Percentiles rank a stretch among this genome's conserved stretches.
Evolutionary conservation across 306 rosid species (phyloP).

Genomic region (Chamaecrista fasciculata): DNA sequence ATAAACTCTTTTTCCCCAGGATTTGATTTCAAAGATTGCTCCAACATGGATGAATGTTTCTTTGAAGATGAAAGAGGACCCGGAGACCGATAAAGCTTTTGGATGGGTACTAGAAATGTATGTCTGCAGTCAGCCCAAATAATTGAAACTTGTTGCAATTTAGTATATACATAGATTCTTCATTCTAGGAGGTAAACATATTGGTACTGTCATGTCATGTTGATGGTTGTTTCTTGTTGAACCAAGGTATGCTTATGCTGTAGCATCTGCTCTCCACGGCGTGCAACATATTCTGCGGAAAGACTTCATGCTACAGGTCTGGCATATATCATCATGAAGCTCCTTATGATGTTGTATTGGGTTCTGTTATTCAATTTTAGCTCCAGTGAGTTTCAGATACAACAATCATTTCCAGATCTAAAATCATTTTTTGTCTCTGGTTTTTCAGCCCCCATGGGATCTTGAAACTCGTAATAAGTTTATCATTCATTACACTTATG

Average conservation of each 20-base stretch:
- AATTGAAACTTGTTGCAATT: constrained; percentile 10
- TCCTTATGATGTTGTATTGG: constrained; percentile 15
- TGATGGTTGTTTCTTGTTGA: constrained; percentile 25
- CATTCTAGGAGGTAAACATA: constrained; percentile 11
- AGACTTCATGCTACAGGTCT: constrained; percentile 96
- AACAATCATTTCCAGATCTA: background rate
- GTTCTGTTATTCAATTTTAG: constrained; percentile 10
- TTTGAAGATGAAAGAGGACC: constrained; percentile 87
- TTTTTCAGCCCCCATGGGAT: constrained; percentile 98
- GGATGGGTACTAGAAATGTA: constrained; percentile 99
- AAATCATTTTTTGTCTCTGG: constrained; percentile 20
- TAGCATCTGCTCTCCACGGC: constrained; percentile 93
- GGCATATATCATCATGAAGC: constrained; percentile 21
- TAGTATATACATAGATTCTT: background rate
- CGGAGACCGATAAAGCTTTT: constrained; percentile 82
- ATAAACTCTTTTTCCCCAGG: constrained; percentile 42
- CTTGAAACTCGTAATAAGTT: constrained; percentile 60
- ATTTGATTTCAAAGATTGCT: constrained; percentile 78
- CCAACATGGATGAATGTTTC: constrained; percentile 99
- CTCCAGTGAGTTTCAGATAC: background rate
- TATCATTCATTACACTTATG: constrained; percentile 89
- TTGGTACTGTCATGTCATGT: constrained; percentile 27
- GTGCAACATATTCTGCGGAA: constrained; percentile 85
- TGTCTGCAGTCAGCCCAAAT: constrained; percentile 43
- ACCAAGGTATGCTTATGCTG: constrained; percentile 92